Evolutionary conservation across 2,329 filamentous ascomycete genomes (phyloP), one percentile per base, ranked within the genome.

Genomic region (Aspergillus uvarum): DNA sequence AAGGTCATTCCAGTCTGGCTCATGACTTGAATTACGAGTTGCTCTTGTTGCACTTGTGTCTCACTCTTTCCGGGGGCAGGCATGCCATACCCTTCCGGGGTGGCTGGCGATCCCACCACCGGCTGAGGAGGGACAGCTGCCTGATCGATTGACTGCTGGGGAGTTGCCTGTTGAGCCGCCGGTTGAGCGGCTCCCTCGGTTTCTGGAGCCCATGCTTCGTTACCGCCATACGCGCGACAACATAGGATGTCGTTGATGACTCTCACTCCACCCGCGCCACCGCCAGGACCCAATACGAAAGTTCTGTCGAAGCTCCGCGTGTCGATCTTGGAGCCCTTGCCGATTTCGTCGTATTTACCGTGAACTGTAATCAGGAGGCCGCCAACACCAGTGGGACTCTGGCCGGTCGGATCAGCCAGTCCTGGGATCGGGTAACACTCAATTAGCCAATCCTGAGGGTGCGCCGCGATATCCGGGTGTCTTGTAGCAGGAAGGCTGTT

Each of bases 211-310:
- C 82, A 85, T 26, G 83, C 83, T 58, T 82, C 77, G 32, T 73
- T 72, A 51, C 84, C 85, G 50, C 85, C 84, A 62, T 87, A 92
- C 5, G 87, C 85, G 65, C 90, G 85, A 53, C 96, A 78, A 14
- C 86, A 87, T 44, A 96, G 81, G 78, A 92, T 86, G 74, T 96
- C 92, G 72, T 86, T 93, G 65, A 93, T 82, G 42, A 96, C 89
- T 51, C 91, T 85, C 58, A 96, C 83, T 19, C 86, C 85, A 50
- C 82, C 80, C 5, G 86, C 82, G 0, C 86, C 85, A 35, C 82
- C 83, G 32, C 90, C 91, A 1, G 92, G 91, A 0, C 91, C 91
- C 19, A 96, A 82, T 47, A 93, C 80, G 71, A 96, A 92, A 0
- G 86, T 89, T 54, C 92, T 87, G 56, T 92, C 91, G 75, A 96